Percentiles rank a stretch among this genome's conserved stretches.
Conservation (phyloP, 2,329 filamentous ascomycete genomes). For the Calycina marina region DNA sequence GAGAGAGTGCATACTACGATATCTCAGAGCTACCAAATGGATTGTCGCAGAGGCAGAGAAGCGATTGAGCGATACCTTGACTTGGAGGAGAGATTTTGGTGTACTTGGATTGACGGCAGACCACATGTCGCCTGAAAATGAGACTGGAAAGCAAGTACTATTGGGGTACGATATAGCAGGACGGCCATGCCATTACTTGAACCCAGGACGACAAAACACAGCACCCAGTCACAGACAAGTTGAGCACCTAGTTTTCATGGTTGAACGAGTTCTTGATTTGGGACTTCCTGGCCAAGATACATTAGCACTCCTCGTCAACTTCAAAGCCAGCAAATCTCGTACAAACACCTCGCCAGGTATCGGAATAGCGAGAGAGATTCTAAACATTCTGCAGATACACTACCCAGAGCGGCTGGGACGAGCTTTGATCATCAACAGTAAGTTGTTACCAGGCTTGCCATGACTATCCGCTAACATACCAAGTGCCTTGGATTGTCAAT, state of each 20-base stretch:
- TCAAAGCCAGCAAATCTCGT: slow-evolving; percentile 63
- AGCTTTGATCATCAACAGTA: slow-evolving; percentile 80
- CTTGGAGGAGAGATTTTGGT: slow-evolving; percentile 85
- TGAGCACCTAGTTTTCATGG: slow-evolving; percentile 90
- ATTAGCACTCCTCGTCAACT: slow-evolving; percentile 79
- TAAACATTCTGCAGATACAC: slow-evolving; percentile 85
- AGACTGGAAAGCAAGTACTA: slow-evolving; percentile 89
- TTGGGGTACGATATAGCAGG: slow-evolving; percentile 75
- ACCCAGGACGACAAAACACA: slow-evolving; percentile 85
- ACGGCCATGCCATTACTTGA: slow-evolving; percentile 82
- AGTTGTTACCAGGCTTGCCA: too few species aligned
- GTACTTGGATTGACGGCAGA: slow-evolving; percentile 61
- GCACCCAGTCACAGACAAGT: slow-evolving; percentile 74
- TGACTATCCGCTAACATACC: too few species aligned
- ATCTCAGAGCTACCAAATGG: slow-evolving; percentile 91
- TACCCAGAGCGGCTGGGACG: slow-evolving; percentile 86
- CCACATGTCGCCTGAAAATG: slow-evolving; percentile 85
- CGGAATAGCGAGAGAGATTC: slow-evolving; percentile 64
- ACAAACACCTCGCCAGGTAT: slow-evolving; percentile 61
- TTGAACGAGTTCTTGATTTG: slow-evolving; percentile 77
- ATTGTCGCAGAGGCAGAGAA: slow-evolving; percentile 58
- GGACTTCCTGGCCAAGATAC: slow-evolving; percentile 81
- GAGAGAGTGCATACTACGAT: slow-evolving; percentile 80
- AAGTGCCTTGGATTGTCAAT: slow-evolving; percentile 80
- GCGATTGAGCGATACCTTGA: slow-evolving; percentile 66